These are phyloP conservation scores for Haematococcus sp. DNA, from an alignment of 139 green algal genomes.

Conservation along the genomic window DNA sequence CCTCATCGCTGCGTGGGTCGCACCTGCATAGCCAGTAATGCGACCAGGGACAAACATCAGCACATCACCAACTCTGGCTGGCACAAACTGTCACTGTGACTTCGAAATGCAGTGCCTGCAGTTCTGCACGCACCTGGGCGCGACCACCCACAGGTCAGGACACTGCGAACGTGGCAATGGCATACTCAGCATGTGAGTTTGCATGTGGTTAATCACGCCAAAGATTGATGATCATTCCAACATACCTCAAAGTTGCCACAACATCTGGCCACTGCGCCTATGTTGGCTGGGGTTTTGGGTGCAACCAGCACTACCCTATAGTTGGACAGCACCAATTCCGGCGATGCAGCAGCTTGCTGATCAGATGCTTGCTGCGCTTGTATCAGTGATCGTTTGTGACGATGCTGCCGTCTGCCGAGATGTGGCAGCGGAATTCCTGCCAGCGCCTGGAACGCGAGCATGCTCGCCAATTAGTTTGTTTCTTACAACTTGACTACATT, in stretches of 20 bases:
- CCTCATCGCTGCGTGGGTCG: slow-evolving; percentile 27
- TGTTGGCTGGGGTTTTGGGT: slow-evolving; percentile 51
- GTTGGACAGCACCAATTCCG: slow-evolving; percentile 24
- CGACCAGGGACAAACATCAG: too few species aligned
- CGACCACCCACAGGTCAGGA: neutral
- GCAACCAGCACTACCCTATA: slow-evolving; percentile 43
- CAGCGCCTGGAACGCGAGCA: too few species aligned
- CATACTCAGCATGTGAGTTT: neutral
- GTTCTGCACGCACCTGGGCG: neutral
- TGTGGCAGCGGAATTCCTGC: too few species aligned
- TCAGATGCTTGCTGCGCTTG: too few species aligned
- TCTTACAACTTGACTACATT: too few species aligned
- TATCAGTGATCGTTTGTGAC: too few species aligned
- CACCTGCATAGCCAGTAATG: slow-evolving; percentile 15
- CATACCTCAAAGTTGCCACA: slow-evolving; percentile 51
- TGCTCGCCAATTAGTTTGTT: too few species aligned
- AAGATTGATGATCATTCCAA: neutral
- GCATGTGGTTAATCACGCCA: neutral
- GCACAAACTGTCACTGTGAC: too few species aligned
- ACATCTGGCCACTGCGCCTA: slow-evolving; percentile 40
- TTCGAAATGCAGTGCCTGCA: too few species aligned
- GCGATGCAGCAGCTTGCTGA: too few species aligned
- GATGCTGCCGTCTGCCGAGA: too few species aligned
- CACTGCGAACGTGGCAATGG: neutral
- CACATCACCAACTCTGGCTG: too few species aligned